Base-by-base conservation (phyloP, 164 flowering plant genomes). In the Magnolia sinica region DNA sequence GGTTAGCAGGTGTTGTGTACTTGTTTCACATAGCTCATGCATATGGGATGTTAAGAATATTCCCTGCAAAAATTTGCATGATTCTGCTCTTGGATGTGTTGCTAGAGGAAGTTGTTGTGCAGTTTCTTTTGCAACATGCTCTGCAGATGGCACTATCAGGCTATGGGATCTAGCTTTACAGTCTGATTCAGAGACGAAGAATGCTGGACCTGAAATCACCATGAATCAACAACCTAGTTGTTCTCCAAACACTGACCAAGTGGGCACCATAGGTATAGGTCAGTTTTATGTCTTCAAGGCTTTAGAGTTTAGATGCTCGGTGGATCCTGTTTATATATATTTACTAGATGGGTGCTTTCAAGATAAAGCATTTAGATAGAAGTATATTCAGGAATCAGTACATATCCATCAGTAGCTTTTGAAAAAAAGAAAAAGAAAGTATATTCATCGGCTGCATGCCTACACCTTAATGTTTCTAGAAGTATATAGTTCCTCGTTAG, bases 101-200 rank as follows among this genome's bases (percentile, higher is more conserved):
- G 91, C 89, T 75, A 86, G 84, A 85, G 91, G 92, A 22, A 87
- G 88, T 81, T 78, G 89, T 78, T 88, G 90, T 63, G 94, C 90
- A 73, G 81, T 89, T 80, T 88, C 94, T 68, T 90, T 92, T 79
- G 91, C 94, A 55, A 92, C 97, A 72, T 92, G 97, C 81, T 90
- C 97, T 70, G 86, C 84, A 37, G 97, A 92, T 85, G 92, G 92
- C 68, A 87, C 88, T 55, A 89, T 91, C 68, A 86, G 93, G 83
- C 80, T 91, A 59, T 92, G 94, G 94, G 93, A 92, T 81, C 83
- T 92, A 71, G 81, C 76, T 2, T 70, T 82, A 74, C 85, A 81
- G 68, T 70, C 84, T 31, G 79, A 77, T 67, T 69, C 75, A 24
- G 81, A 77, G 67, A 79, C 55, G 45, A 73, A 71, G 55, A 79